Evolutionary conservation across 768 basidiomycete species (phyloP), one percentile per base, ranked within the genome.

Genomic region (Mrakia frigida): DNA sequence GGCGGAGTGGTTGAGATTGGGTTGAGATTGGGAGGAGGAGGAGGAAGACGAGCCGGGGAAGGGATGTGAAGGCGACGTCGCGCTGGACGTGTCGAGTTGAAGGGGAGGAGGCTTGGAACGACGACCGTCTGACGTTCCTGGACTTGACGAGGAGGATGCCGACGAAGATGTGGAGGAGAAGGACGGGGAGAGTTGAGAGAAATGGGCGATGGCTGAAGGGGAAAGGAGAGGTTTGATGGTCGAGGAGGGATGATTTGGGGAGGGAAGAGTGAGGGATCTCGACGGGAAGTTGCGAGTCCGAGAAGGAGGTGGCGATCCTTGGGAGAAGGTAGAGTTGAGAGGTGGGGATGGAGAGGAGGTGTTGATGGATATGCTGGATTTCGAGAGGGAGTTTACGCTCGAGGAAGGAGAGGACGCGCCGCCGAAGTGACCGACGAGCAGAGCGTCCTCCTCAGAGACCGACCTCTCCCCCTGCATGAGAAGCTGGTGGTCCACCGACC

Each of bases 181-280:
- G 69, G 69, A 70, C 1, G 69, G 50, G n/a, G 69, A 70, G 21
- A 46, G 28, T 25, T 50, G 46, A 7, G 46, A 52, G 53, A 50
- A 53, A 23, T 70, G 69, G 50, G 50, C 43, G 50, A 72, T 72
- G 18, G 70, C 53, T 5, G 70, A 33, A 11, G 70, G 70, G 0
- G 70, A 72, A 10, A 72, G 70, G 23, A 72, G 70, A 3, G 70
- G 70, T 35, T 72, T 72, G 50, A 72, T 59, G 23, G n/a, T 53
- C n/a, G 52, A 52, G 52, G 21, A 16, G 23, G 50, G 18, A 21
- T 59, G 35, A 33, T 52, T 72, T 33, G 21, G 16, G 0, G 53
- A 18, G 18, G 53, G 70, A 11, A 72, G 46, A 3, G 53, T 50
- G 70, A 56, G 50, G 10, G 46, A 70, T 18, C 43, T 46, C 41